Evolutionary conservation across 345 rosid genomes (phyloP), one percentile per base, ranked within the genome.

Genomic region (Heritiera littoralis): DNA sequence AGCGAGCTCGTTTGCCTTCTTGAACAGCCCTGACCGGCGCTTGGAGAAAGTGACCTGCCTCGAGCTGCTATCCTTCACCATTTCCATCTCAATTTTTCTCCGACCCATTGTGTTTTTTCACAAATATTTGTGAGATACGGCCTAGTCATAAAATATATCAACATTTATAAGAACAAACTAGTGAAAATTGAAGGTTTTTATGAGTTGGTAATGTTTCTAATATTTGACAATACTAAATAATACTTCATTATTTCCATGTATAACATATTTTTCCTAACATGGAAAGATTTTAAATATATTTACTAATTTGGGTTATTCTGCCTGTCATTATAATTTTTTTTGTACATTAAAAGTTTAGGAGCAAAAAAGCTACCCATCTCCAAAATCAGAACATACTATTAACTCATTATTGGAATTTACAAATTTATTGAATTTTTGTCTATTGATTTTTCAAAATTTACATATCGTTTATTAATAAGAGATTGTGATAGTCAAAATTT

Each of bases 41-140:
- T 89, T 90, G 0, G 96, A 92, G 67, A 92, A 92, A 41, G 94
- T 92, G 9, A 92, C 96, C 30, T 92, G 92, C 81, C 91, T 82
- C 18, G 91, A 75, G 85, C 84, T 81, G 79, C 83, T 84, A 80
- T 92, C 86, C 58, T 84, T 86, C 68, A 90, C 92, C 84, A 86
- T 79, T 76, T 86, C 80, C 84, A 92, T 92, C 87, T 90, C 85
- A 71, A 92, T 89, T 86, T 88, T 92, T 79, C 86, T 84, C 64
- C 91, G 81, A 55, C 94, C 92, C 96, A 90, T 92, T 46, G 10
- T 28, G 45, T 54, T 8, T 59, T 49, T 23, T 40, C 35, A 17
- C 15, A 17, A 28, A 49, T 74, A 30, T 43, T 18, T 69, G 38
- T 30, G 15, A 58, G n/a, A 3, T 13, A 5, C 3, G 52, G 28